Percentiles rank a stretch among this genome's conserved stretches.
Conservation (phyloP, 2,329 filamentous ascomycete species). For the Phialophora expanda region DNA sequence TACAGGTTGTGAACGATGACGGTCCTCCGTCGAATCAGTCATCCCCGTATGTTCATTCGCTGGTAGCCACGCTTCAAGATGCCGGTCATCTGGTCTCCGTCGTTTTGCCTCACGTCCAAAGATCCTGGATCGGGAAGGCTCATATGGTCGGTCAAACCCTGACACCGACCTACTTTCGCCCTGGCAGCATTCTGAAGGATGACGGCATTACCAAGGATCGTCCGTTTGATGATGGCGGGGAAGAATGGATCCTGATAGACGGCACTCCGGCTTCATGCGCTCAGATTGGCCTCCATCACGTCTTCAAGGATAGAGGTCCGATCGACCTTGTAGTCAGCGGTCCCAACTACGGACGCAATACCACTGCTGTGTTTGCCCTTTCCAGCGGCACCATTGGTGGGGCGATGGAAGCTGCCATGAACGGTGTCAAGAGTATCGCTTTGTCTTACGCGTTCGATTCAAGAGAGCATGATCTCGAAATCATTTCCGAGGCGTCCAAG, state of each 20-base stretch:
- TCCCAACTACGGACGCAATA: slow-evolving; percentile 83
- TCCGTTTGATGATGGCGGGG: slow-evolving; percentile 59
- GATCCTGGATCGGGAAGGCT: slow-evolving; percentile 98
- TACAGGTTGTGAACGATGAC: slow-evolving; percentile 70
- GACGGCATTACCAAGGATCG: slow-evolving; percentile 71
- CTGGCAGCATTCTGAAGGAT: slow-evolving; percentile 64
- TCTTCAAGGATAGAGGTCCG: slow-evolving; percentile 72
- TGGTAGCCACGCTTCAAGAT: slow-evolving; percentile 70
- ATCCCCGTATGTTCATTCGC: slow-evolving; percentile 78
- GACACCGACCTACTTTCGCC: slow-evolving; percentile 82
- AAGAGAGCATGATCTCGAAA: slow-evolving; percentile 77
- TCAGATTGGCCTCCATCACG: slow-evolving; percentile 81
- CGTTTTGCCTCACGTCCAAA: slow-evolving; percentile 85
- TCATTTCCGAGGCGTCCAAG: slow-evolving; percentile 77
- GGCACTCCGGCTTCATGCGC: slow-evolving; percentile 81
- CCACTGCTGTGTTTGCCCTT: slow-evolving; percentile 77
- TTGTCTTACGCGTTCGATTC: slow-evolving; percentile 90
- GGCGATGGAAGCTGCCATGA: slow-evolving; percentile 77
- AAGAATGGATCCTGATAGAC: slow-evolving; percentile 82
- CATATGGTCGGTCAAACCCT: slow-evolving; percentile 91
- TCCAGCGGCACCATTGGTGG: slow-evolving; percentile 78
- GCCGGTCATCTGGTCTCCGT: slow-evolving; percentile 89
- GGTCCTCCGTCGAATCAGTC: slow-evolving; percentile 78
- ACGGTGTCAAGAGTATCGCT: slow-evolving; percentile 73
- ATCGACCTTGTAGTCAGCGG: slow-evolving; percentile 79